These are phyloP conservation scores for Chalaropsis thielavioides DNA, from an alignment of 2,329 filamentous ascomycete genomes.

Conservation along the genomic window DNA sequence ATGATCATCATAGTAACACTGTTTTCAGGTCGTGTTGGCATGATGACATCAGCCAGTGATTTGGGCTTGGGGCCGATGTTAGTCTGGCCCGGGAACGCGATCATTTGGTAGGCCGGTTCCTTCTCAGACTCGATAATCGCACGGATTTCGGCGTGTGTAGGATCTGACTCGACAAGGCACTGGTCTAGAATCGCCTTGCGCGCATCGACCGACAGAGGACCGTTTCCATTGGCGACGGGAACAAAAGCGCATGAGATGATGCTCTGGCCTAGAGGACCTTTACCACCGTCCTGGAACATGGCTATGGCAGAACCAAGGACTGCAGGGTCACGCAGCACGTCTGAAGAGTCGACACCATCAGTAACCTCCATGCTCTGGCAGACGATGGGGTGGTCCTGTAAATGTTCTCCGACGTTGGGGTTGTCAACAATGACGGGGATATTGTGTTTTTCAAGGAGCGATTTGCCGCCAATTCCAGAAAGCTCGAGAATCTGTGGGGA, in stretches of 20 bases:
- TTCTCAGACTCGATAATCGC: conserved; percentile 21
- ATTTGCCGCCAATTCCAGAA: conserved; percentile 33
- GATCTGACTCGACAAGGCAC: conserved; percentile 17
- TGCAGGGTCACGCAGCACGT: conserved; percentile 26
- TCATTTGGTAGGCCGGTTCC: conserved; percentile 26
- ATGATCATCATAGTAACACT: conserved; percentile 42
- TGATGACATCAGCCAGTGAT: conserved; percentile 22
- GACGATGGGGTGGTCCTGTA: conserved; percentile 35
- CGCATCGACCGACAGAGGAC: conserved; percentile 21
- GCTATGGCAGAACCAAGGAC: conserved; percentile 24
- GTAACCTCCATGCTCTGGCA: conserved; percentile 30
- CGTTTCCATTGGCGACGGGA: conserved; percentile 24
- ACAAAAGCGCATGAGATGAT: conserved; percentile 28
- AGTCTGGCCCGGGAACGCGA: conserved; percentile 25
- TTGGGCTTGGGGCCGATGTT: conserved; percentile 20
- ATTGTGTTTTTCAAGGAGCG: conserved; percentile 29
- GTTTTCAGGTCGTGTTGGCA: conserved; percentile 23
- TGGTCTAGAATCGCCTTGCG: conserved; percentile 22
- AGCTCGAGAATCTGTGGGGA: conserved; percentile 38
- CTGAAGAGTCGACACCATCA: conserved; percentile 22
- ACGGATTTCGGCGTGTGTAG: conserved; percentile 22
- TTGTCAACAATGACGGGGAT: conserved; percentile 35
- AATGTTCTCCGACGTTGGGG: conserved; percentile 43
- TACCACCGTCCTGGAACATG: conserved; percentile 26
- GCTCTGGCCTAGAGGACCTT: conserved; percentile 28